These are phyloP conservation scores for Phylloporus arenicola DNA, from an alignment of 768 basidiomycete genomes.

Conservation along the genomic window DNA sequence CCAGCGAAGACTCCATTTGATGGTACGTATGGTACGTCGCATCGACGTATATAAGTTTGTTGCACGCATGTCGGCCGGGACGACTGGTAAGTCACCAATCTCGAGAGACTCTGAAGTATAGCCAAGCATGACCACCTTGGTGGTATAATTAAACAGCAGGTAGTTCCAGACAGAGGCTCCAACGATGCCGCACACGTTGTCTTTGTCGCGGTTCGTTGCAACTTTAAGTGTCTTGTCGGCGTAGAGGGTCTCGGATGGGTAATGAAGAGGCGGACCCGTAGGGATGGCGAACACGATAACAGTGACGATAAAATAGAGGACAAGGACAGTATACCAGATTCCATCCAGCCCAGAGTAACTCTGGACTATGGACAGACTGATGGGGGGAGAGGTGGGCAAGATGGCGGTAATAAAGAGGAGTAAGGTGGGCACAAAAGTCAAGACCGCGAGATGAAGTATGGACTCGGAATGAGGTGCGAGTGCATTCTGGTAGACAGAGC, in stretches of 20 bases:
- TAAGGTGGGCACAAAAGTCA: slow-evolving; percentile 46
- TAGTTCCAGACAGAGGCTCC: slow-evolving; percentile 41
- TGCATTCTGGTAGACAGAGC: slow-evolving; percentile 45
- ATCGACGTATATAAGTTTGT: slow-evolving; percentile 59
- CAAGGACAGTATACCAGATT: slow-evolving; percentile 52
- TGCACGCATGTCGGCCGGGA: slow-evolving; percentile 67
- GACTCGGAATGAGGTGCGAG: slow-evolving; percentile 39
- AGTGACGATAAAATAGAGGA: slow-evolving; percentile 43
- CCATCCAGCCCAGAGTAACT: slow-evolving; percentile 20
- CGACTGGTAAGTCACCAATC: slow-evolving; percentile 82
- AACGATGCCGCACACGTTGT: slow-evolving; percentile 66
- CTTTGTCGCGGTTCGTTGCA: slow-evolving; percentile 55
- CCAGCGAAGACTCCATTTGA: slow-evolving; percentile 46
- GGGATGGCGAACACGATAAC: slow-evolving; percentile 49
- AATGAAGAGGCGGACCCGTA: slow-evolving; percentile 70
- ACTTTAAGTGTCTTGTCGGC: slow-evolving; percentile 59
- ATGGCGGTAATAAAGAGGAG: slow-evolving; percentile 48
- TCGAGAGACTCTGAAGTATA: slow-evolving; percentile 69
- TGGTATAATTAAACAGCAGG: slow-evolving; percentile 84
- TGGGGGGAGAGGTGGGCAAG: slow-evolving; percentile 44
- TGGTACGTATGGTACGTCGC: slow-evolving; percentile 48
- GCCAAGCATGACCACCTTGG: slow-evolving; percentile 81
- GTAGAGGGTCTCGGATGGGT: slow-evolving; percentile 69
- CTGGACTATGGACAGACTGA: slow-evolving; percentile 26
- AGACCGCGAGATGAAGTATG: slow-evolving; percentile 55